Conservation (phyloP, 2,329 filamentous ascomycete genomes). For the Colletotrichum lini region DNA sequence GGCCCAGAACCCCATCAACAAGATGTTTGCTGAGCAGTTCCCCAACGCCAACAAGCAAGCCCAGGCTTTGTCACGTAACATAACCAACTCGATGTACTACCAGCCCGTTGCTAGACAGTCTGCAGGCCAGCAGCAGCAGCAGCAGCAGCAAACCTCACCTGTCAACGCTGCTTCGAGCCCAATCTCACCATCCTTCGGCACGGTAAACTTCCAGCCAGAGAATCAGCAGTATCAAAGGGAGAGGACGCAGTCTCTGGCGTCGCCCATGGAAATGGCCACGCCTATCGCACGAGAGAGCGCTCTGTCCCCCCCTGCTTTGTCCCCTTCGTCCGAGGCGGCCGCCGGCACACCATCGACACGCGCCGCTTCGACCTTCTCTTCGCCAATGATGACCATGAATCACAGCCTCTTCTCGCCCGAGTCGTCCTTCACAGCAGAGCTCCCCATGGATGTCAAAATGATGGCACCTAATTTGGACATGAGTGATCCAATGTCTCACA, state of each 20-base stretch:
- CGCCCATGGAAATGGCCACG: conserved; percentile 44
- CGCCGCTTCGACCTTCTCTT: conserved; percentile 46
- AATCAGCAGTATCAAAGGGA: conserved; percentile 32
- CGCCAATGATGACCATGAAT: conserved; percentile 44
- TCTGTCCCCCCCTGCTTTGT: conserved; percentile 49
- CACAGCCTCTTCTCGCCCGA: conserved; percentile 45
- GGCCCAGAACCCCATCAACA: conserved; percentile 63
- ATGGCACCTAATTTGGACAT: conserved; percentile 53
- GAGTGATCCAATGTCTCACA: conserved; percentile 44
- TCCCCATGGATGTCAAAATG: conserved; percentile 60
- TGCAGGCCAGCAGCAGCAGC: neutral
- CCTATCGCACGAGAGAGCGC: conserved; percentile 35
- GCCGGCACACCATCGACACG: conserved; percentile 40
- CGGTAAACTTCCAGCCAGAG: conserved; percentile 44
- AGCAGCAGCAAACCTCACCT: conserved; percentile 14
- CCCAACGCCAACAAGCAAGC: conserved; percentile 54
- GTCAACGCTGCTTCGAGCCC: conserved; percentile 12
- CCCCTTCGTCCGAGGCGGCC: conserved; percentile 45
- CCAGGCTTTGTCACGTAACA: conserved; percentile 44
- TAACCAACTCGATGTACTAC: conserved; percentile 42
- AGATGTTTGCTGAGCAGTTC: conserved; percentile 62
- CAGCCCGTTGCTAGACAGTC: conserved; percentile 7
- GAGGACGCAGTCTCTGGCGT: conserved; percentile 24
- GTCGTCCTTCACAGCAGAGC: conserved; percentile 59
- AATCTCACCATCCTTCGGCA: conserved; percentile 29